These are phyloP conservation scores for Starmera amethionina DNA, from an alignment of 805 yeast genomes.

Conservation along the genomic window DNA sequence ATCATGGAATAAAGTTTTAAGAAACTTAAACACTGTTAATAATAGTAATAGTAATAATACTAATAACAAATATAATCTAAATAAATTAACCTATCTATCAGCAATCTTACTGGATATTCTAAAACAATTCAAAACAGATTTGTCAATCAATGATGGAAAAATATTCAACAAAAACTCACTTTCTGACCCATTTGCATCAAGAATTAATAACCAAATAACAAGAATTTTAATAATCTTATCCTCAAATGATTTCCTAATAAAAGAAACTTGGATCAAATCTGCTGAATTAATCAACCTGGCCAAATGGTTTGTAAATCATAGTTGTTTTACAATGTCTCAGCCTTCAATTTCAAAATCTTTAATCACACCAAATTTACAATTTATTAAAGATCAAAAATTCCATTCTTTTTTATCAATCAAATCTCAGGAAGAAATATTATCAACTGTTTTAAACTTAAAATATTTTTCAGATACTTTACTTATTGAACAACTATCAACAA, in stretches of 20 bases:
- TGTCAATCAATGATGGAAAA: constrained; percentile 3
- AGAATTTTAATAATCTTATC: constrained; percentile 9
- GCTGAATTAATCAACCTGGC: constrained; percentile 3
- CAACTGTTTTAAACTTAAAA: constrained; percentile 14
- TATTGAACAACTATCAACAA: constrained; percentile 12
- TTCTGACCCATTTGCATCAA: constrained; percentile 12
- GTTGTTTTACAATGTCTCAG: constrained; percentile 6
- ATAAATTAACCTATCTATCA: background rate
- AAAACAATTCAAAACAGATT: constrained; percentile 5
- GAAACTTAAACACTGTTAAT: constrained; percentile 5
- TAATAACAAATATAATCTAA: constrained; percentile 4
- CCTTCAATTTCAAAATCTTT: constrained; percentile 12
- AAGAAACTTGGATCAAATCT: constrained; percentile 3
- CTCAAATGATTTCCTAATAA: constrained; percentile 6
- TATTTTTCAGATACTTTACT: constrained; percentile 12
- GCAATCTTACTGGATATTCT: constrained; percentile 4
- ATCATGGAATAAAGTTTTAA: constrained; percentile 11
- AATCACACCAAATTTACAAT: constrained; percentile 15
- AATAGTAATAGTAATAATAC: too few relatives aligned
- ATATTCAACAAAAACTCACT: constrained; percentile 1
- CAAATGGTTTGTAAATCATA: constrained; percentile 9
- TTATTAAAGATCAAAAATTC: constrained; percentile 14
- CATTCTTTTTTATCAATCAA: constrained; percentile 2
- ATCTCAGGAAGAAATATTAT: constrained; percentile 12
- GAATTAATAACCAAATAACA: constrained; percentile 16